A percentile compares a stretch with the other conserved stretches of the same genome.
phyloP scores from a whole-genome alignment of 1,284 basidiomycete species.

The Ceratobasidium sp. region DNA sequence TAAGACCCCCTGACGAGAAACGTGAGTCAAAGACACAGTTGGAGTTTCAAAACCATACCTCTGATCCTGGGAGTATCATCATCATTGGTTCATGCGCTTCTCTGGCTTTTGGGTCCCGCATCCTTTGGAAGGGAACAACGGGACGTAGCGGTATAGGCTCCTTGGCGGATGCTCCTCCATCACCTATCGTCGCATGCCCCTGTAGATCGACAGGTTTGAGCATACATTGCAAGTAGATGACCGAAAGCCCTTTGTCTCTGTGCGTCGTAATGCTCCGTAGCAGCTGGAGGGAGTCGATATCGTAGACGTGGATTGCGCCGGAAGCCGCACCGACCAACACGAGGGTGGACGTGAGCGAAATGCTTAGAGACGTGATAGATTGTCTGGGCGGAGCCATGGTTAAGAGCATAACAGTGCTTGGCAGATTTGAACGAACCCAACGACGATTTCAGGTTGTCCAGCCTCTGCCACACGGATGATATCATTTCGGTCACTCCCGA shows the following conservation, averaged over 20 bases:
- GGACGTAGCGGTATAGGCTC: conserved; percentile 75
- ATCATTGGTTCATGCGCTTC: conserved; percentile 75
- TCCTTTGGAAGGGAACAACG: conserved; percentile 76
- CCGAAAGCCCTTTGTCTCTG: conserved; percentile 72
- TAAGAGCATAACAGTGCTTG: conserved; percentile 20
- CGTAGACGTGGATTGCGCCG: conserved; percentile 85
- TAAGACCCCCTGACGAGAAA: not conserved
- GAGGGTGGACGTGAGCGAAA: conserved; percentile 80
- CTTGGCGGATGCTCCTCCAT: conserved; percentile 62
- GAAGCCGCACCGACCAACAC: conserved; percentile 79
- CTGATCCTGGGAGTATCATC: conserved; percentile 66
- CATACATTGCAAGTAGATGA: conserved; percentile 80
- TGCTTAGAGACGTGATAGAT: conserved; percentile 75
- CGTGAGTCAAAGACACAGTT: conserved; percentile 51
- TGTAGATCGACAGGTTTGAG: conserved; percentile 86
- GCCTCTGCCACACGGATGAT: conserved; percentile 71
- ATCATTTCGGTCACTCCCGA: conserved; percentile 81
- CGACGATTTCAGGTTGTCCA: conserved; percentile 66
- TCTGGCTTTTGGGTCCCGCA: conserved; percentile 72
- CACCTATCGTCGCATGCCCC: conserved; percentile 74
- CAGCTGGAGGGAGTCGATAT: conserved; percentile 90
- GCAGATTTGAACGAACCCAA: conserved; percentile 62
- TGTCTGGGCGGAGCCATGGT: conserved; percentile 59
- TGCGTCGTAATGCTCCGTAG: conserved; percentile 78
- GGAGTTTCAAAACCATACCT: conserved; percentile 60